Conservation (phyloP, 129 eudicot species). For the Cynara cardunculus region DNA sequence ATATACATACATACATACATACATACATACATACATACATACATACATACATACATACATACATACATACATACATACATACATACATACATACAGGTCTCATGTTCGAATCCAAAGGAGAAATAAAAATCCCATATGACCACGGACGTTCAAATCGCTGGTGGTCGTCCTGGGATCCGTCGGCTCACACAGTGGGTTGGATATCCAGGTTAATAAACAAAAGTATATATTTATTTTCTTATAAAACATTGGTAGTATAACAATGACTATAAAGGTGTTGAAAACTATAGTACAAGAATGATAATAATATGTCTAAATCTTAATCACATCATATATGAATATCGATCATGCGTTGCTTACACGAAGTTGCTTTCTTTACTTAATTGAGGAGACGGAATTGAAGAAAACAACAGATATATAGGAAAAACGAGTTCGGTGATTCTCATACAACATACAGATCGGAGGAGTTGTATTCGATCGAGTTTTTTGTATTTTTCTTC, state of each 20-base stretch:
- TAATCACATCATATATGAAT: conserved; percentile 2
- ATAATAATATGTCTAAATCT: background rate
- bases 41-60: too few relatives aligned
- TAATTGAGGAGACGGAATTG: conserved; percentile 12
- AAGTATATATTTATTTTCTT: background rate
- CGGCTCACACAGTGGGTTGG: too few relatives aligned
- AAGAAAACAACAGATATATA: background rate
- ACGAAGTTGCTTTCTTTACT: conserved; percentile 21
- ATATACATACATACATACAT: too few relatives aligned
- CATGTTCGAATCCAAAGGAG: too few relatives aligned
- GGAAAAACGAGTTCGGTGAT: conserved; percentile 3
- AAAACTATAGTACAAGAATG: background rate
- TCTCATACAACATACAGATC: background rate
- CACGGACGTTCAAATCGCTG: too few relatives aligned
- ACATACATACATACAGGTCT: too few relatives aligned
- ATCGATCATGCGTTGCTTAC: conserved; percentile 26
- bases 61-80: too few relatives aligned
- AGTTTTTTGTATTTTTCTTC: conserved; percentile 17
- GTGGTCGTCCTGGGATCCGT: too few relatives aligned
- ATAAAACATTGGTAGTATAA: background rate
- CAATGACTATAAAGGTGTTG: background rate
- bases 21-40: too few relatives aligned
- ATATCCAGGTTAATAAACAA: background rate
- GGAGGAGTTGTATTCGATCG: conserved; percentile 10
- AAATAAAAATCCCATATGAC: too few relatives aligned